These are phyloP conservation scores for Silene conica DNA, from an alignment of 148 eudicot genomes.

Conservation along the genomic window DNA sequence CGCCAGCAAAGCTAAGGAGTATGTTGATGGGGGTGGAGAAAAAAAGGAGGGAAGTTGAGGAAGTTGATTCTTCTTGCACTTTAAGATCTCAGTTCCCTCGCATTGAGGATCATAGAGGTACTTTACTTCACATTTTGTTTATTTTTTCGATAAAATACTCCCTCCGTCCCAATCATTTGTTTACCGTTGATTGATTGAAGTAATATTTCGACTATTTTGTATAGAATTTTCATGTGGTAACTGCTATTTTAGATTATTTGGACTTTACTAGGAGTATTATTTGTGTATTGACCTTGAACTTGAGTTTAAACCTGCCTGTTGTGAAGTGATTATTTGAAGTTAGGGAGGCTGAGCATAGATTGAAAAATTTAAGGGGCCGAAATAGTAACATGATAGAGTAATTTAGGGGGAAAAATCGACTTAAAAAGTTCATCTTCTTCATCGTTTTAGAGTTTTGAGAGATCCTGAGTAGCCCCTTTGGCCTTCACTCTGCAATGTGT, in stretches of 20 bases:
- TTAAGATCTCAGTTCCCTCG: slow-evolving; percentile 31
- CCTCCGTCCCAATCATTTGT: neutral
- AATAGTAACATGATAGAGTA: neutral
- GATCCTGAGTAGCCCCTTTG: neutral
- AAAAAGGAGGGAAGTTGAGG: slow-evolving; percentile 41
- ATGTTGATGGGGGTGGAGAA: slow-evolving; percentile 50
- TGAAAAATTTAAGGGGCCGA: neutral
- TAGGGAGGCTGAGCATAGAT: neutral
- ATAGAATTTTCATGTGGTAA: neutral
- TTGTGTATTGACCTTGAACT: neutral
- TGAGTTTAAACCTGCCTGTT: neutral
- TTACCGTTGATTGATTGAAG: neutral
- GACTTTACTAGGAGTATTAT: neutral
- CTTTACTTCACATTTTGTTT: neutral
- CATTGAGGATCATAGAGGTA: slow-evolving; percentile 30
- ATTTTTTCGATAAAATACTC: neutral
- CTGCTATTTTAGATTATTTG: neutral
- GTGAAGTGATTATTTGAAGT: neutral
- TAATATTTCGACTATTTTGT: neutral
- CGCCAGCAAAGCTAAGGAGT: slow-evolving; percentile 48
- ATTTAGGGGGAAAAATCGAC: too few relatives aligned
- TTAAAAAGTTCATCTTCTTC: neutral
- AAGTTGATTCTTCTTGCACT: slow-evolving; percentile 35
- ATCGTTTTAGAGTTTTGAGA: neutral
- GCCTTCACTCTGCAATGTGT: neutral